phyloP scores from a whole-genome alignment of 148 eudicot genomes.

The Fagopyrum esculentum region DNA sequence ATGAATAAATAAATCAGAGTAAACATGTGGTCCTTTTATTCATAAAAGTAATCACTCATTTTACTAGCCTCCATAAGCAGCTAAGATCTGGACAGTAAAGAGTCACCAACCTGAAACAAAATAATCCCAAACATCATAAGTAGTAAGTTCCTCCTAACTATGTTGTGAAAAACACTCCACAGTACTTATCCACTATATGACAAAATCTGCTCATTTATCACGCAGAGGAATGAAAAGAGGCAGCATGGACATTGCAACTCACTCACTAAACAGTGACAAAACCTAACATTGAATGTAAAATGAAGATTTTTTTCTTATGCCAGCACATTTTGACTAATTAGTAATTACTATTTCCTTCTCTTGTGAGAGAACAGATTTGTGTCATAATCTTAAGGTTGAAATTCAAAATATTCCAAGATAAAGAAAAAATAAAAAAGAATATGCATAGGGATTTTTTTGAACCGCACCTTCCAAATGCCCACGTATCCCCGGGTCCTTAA shows the following conservation, averaged over 20 bases:
- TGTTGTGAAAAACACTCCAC: not conserved
- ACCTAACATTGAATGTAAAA: no score
- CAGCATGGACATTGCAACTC: not conserved
- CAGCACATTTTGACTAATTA: no score
- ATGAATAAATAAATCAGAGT: not conserved
- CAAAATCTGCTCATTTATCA: not conserved
- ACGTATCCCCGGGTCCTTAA: conserved; percentile 67
- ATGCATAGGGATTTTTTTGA: not conserved
- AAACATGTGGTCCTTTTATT: no score
- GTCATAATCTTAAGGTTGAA: not conserved
- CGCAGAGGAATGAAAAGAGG: not conserved
- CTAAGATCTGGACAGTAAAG: no score
- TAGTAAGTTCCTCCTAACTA: not conserved
- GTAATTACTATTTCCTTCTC: not conserved
- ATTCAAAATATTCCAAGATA: not conserved
- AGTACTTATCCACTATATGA: not conserved
- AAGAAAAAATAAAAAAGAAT: not conserved
- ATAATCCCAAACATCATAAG: not conserved
- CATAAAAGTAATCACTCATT: no score
- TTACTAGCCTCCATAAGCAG: no score
- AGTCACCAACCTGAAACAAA: not conserved
- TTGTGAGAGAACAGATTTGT: not conserved
- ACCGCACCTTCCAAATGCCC: conserved; percentile 85
- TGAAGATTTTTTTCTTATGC: not conserved
- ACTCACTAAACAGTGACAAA: not conserved